Percentiles rank a stretch among this genome's conserved stretches.
Evolutionary conservation across 495 filamentous ascomycete species (phyloP).

Genomic region (Massariosphaeria phaeospora): DNA sequence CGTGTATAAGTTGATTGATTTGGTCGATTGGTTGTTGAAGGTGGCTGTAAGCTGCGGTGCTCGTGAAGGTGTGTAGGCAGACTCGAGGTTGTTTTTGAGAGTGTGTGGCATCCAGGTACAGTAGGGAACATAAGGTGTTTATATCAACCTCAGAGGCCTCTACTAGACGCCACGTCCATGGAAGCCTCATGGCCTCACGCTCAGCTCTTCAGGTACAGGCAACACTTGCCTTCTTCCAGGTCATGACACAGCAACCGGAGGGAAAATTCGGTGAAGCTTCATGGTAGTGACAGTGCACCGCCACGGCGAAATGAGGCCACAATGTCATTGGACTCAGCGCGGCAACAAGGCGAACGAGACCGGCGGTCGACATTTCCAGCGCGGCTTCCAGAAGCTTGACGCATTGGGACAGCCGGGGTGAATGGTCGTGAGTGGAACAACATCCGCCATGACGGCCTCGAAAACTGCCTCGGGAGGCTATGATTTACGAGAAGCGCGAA

Average conservation of each 20-base stretch:
- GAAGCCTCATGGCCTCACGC: conserved; percentile 7
- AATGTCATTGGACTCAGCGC: neutral
- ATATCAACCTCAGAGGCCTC: conserved; percentile 19
- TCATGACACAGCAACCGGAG: conserved; percentile 5
- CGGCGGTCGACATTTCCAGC: conserved; percentile 12
- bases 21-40: neutral
- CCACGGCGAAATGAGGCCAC: conserved; percentile 10
- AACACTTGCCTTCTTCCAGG: conserved; percentile 19
- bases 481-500: too few relatives aligned
- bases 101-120: conserved; percentile 4
- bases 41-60: conserved; percentile 6
- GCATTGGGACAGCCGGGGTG: neutral
- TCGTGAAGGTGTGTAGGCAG: conserved; percentile 3
- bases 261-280: neutral
- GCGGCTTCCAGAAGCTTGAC: conserved; percentile 5
- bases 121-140: neutral
- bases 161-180: conserved; percentile 4
- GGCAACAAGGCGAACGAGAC: conserved; percentile 7
- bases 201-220: conserved; percentile 12
- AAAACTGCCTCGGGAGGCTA: too few relatives aligned
- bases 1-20: neutral
- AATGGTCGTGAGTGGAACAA: conserved; percentile 4
- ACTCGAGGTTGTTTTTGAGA: conserved; percentile 1
- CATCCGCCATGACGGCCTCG: neutral
- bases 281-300: neutral